Conservation (phyloP, 2,329 filamentous ascomycete genomes). For the Rosellinia necatrix region DNA sequence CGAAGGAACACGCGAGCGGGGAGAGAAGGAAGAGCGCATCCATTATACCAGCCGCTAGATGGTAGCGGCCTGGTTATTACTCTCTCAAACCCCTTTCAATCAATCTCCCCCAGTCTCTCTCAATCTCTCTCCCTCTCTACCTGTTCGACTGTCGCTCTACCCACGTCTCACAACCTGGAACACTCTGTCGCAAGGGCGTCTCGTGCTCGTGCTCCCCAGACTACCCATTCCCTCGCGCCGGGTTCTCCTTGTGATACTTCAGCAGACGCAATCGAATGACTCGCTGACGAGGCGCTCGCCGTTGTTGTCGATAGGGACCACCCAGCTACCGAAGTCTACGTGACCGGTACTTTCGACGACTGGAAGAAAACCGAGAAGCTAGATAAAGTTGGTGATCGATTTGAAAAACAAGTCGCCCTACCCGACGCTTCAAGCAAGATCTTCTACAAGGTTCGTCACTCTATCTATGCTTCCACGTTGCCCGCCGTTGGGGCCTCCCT, state of each 20-base stretch:
- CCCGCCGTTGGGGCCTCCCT: background rate
- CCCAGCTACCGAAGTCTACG: constrained; percentile 83
- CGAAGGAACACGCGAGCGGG: background rate
- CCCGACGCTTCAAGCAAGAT: constrained; percentile 71
- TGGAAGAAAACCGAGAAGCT: constrained; percentile 89
- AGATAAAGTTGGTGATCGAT: constrained; percentile 72
- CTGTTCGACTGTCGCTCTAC: no score
- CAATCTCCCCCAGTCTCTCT: background rate
- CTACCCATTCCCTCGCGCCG: no score
- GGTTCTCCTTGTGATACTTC: constrained; percentile 11
- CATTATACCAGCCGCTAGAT: background rate
- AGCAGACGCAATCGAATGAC: constrained; percentile 3
- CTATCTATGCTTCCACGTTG: constrained; percentile 9
- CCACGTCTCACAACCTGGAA: background rate
- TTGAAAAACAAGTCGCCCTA: constrained; percentile 81
- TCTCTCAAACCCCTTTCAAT: no score
- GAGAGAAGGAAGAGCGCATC: constrained; percentile 9
- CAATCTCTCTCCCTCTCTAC: background rate
- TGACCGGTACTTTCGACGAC: constrained; percentile 94
- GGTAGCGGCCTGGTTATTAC: no score
- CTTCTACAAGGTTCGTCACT: constrained; percentile 83
- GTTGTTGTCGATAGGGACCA: constrained; percentile 68
- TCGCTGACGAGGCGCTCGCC: constrained; percentile 17
- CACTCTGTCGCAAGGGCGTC: background rate
- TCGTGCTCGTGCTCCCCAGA: no score